phyloP scores from a whole-genome alignment of 768 basidiomycete species.

The Amanita polypyramis region DNA sequence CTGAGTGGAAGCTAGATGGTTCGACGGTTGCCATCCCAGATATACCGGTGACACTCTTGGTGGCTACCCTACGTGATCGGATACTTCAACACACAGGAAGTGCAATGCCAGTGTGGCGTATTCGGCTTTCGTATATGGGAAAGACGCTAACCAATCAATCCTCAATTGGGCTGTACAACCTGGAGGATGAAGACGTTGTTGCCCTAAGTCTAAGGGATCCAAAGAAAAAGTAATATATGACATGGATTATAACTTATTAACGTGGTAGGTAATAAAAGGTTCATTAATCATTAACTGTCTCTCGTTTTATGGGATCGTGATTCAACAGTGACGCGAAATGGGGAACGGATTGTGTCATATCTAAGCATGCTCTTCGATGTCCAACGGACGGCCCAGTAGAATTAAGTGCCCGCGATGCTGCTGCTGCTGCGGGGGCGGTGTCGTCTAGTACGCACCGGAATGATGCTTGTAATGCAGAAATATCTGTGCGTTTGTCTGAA shows the following conservation, averaged over 20 bases:
- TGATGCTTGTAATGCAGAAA: too few species aligned
- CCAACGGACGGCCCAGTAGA: too few species aligned
- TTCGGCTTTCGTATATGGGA: conserved; percentile 67
- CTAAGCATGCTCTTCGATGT: too few species aligned
- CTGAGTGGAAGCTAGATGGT: conserved; percentile 92
- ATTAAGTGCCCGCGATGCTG: too few species aligned
- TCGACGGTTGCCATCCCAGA: conserved; percentile 68
- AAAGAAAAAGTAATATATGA: conserved; percentile 51
- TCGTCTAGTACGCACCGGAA: too few species aligned
- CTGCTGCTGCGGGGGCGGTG: too few species aligned
- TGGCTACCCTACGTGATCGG: conserved; percentile 85
- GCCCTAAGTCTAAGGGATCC: conserved; percentile 66
- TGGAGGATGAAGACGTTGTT: conserved; percentile 85
- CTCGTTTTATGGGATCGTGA: background rate
- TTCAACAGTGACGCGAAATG: background rate
- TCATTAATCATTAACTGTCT: too few species aligned
- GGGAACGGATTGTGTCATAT: background rate
- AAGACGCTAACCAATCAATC: conserved; percentile 85
- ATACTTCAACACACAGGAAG: conserved; percentile 73
- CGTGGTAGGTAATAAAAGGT: too few species aligned
- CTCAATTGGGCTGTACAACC: conserved; percentile 77
- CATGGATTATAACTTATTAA: background rate
- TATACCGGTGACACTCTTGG: conserved; percentile 72
- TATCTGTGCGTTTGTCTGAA: too few species aligned
- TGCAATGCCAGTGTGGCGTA: conserved; percentile 67